These are phyloP conservation scores for Populus deltoides DNA, from an alignment of 345 rosid genomes.

Conservation along the genomic window DNA sequence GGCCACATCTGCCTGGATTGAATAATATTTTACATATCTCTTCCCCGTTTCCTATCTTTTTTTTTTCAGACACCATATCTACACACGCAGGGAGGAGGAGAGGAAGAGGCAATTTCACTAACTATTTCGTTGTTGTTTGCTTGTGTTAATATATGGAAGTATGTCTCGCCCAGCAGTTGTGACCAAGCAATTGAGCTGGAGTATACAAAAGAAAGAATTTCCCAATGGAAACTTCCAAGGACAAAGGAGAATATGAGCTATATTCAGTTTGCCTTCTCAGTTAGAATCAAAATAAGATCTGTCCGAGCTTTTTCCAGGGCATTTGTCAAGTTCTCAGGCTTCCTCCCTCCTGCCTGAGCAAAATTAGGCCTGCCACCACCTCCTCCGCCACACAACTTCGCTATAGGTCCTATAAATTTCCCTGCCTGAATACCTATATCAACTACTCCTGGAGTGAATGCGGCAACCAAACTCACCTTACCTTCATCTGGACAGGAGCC, in stretches of 20 bases:
- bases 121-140: not conserved
- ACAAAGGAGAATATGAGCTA: not conserved
- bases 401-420: constrained; percentile 77
- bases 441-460: constrained; percentile 70
- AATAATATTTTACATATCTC: too few species aligned
- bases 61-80: too few species aligned
- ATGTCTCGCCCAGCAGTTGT: not conserved
- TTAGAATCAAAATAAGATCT: constrained; percentile 54
- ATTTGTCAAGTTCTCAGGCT: constrained; percentile 60
- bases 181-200: not conserved
- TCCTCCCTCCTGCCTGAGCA: constrained; percentile 95
- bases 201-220: not conserved
- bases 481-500: constrained; percentile 86
- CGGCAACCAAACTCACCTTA: constrained; percentile 91
- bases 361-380: constrained; percentile 94
- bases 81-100: too few species aligned
- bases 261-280: constrained; percentile 49
- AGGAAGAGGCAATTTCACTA: not conserved
- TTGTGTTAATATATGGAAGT: not conserved
- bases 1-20: too few species aligned
- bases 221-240: too few species aligned
- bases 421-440: constrained; percentile 83
- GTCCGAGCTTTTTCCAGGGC: constrained; percentile 74
- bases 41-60: too few species aligned
- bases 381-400: constrained; percentile 87